Base-by-base conservation (phyloP, 2,329 filamentous ascomycete species). In the Aaosphaeria pasadenensis region DNA sequence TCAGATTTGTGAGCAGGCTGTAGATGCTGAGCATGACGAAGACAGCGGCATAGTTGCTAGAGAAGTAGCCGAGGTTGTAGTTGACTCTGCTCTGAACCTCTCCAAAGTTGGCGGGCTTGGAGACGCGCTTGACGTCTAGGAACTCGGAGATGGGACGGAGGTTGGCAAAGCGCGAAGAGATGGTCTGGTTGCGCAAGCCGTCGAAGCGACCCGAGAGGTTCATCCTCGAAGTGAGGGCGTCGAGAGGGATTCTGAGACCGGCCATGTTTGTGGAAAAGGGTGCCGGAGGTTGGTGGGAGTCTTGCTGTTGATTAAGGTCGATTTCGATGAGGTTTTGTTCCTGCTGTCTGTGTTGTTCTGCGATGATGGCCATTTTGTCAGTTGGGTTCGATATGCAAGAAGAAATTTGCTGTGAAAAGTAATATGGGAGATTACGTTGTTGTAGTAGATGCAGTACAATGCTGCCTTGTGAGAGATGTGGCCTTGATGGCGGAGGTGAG, bases 11-110 rank as follows among this genome's bases (percentile, higher is more conserved):
- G 65, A 99, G 81, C 64, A 99, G 77, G 65, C 89, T 89, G 80
- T 99, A 99, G 75, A 99, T 87, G 78, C 88, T 89, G 67, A 99
- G 86, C 86, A 99, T 95, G 63, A 88, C 79, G 70, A 97, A 96
- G 62, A 97, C 83, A 55, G 88, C 87, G 59, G 88, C 87, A 82
- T 99, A 99, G 79, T 99, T 99, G 86, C 90, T 96, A 54, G 91
- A 95, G 80, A 95, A 99, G 78, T 97, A 88, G 71, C 88, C 85
- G 57, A 99, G 77, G 74, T 99, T 99, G 85, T 96, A 96, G 80
- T 95, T 95, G 76, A 96, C 86, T 57, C 92, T 85, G 61, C 87
- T 91, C 74, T 97, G 92, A 56, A 90, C 84, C 73, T 96, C 91
- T 57, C 77, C 78, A 64, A 97, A 96, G 77, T 95, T 95, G 67